These are phyloP conservation scores for Chrysosporium keratinophilum DNA, from an alignment of 2,329 filamentous ascomycete genomes.

Conservation along the genomic window DNA sequence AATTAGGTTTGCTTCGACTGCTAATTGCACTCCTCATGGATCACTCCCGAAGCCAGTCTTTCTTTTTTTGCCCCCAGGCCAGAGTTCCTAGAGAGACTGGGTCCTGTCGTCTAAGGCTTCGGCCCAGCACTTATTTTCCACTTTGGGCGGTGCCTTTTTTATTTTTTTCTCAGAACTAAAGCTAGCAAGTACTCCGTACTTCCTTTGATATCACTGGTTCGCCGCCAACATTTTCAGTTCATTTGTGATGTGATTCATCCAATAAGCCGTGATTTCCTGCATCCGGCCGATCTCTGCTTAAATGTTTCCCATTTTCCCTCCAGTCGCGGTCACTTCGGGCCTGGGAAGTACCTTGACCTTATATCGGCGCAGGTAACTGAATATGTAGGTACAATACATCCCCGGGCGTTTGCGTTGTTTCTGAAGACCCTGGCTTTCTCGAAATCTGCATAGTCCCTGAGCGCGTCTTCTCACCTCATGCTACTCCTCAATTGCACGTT, in stretches of 20 bases:
- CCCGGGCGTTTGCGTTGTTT: conserved; percentile 6
- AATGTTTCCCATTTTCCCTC: neutral
- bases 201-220: conserved; percentile 18
- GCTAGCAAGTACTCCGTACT: conserved; percentile 12
- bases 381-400: conserved; percentile 10
- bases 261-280: conserved; percentile 19
- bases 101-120: neutral
- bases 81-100: neutral
- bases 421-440: conserved; percentile 3
- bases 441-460: conserved; percentile 5
- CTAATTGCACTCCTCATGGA: neutral
- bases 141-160: conserved; percentile 1
- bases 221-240: conserved; percentile 12
- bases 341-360: neutral
- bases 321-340: conserved; percentile 6
- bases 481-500: neutral
- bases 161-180: conserved; percentile 7
- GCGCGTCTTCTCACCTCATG: neutral
- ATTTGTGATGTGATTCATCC: conserved; percentile 27
- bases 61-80: neutral
- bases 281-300: conserved; percentile 19
- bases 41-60: neutral
- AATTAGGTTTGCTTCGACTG: neutral
- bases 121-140: conserved; percentile 6
- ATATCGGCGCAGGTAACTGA: conserved; percentile 5